Evolutionary conservation across 352 stramenopile genomes (phyloP), one percentile per base, ranked within the genome.

Genomic region (Phytophthora citricola): DNA sequence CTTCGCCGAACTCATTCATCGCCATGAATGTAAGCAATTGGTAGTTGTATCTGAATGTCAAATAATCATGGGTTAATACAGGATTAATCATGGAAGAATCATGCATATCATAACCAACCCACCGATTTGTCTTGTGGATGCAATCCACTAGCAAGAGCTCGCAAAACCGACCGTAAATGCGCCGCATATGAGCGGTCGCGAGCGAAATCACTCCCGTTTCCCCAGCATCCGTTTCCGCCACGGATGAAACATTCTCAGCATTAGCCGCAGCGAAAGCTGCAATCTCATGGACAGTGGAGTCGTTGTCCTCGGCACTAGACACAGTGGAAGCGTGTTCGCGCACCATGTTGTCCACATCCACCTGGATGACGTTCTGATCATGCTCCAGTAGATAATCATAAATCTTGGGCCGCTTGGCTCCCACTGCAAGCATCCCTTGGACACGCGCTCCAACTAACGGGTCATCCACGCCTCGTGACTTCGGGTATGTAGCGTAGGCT

Each of bases 1-100:
- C 32, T 39, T 39, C 32, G 11, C 32, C 32, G 11, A 39, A 14
- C 32, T 9, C 32, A 10, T 39, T 39, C 32, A 39, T 39, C 8
- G 8, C 5, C 32, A 39, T 39, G 5, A 7, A 58, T 10, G 50
- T 45, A 1, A 36, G n/a, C 0, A 65, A 17, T 15, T 71, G 67
- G 31, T 71, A 71, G 10, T 75, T 75, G 56, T 63, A 61, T 7
- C 56, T 71, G 31, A 34, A 41, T 31, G 39, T 62, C n/a, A 58
- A 1, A 1, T n/a, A 54, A 48, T 29, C 3, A 10, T 24, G 24
- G 11, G 26, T 44, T 4, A 40, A 43, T 50, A 44, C 44, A 40
- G 44, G 3, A 22, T 29, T 43, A 43, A 44, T 54, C 31, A 8
- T 54, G 38, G 12, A 17, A 4, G 11, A 46, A 14, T 32, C 4